Percentiles rank a stretch among this genome's conserved stretches.
Conservation (phyloP, 1,284 basidiomycete genomes). For the Ustilago nuda region DNA sequence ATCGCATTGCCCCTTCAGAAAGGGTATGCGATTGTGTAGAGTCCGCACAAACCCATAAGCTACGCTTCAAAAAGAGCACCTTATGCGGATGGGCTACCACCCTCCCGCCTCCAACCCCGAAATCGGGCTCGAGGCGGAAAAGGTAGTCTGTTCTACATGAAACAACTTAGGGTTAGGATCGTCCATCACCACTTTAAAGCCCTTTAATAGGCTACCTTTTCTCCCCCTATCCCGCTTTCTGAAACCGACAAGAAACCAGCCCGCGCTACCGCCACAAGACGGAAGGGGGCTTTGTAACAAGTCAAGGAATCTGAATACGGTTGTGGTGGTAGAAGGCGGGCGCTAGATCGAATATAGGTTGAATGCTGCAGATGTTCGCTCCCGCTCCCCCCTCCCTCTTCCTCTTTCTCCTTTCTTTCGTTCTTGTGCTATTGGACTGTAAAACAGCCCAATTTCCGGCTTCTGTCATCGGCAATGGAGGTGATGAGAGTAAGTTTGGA, state of each 20-base stretch:
- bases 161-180: slow-evolving; percentile 61
- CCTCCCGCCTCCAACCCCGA: not conserved
- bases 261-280: not conserved
- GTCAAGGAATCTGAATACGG: slow-evolving; percentile 1
- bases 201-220: slow-evolving; percentile 9
- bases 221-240: not conserved
- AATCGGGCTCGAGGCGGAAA: not conserved
- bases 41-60: not conserved
- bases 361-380: slow-evolving; percentile 23
- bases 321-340: slow-evolving; percentile 29
- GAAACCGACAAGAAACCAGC: slow-evolving; percentile 5
- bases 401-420: not conserved
- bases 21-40: not conserved
- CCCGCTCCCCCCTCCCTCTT: not conserved
- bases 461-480: slow-evolving; percentile 20
- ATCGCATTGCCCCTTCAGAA: no score
- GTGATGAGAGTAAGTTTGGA: not conserved
- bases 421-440: not conserved
- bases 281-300: not conserved
- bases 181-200: slow-evolving; percentile 52
- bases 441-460: not conserved
- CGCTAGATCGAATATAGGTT: slow-evolving; percentile 47
- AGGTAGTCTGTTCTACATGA: not conserved
- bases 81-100: not conserved
- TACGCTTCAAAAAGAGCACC: no score